Evolutionary conservation across 1,139 yeast species (phyloP), one percentile per base, ranked within the genome.

Genomic region (Geotrichum phurueaensis): DNA sequence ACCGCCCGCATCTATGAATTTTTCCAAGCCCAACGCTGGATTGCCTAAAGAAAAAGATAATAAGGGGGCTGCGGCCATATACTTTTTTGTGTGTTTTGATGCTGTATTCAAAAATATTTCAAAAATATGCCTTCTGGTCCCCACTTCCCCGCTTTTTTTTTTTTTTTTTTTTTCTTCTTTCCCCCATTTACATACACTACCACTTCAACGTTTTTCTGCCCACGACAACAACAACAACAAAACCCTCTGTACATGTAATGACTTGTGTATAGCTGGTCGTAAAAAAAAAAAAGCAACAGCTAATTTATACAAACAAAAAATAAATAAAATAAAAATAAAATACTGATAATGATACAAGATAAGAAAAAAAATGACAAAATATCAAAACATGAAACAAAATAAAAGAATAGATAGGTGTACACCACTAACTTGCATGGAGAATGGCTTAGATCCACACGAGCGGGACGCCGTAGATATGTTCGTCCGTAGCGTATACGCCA

Each of bases 1-100:
- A 90, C 96, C 0, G 85, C 90, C 29, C 85, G 87, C 71, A 88
- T 94, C 58, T 92, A 88, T 73, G 98, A 94, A 71, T 94, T 94
- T 70, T 92, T 94, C 73, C 90, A 88, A 63, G 85, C 85, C 64
- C 96, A 92, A 81, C 88, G 91, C 62, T 94, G 99, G 99, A 76
- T 82, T 29, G 61, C 70, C 12, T 67, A n/a, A 50, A 9, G 15
- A 1, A 18, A 45, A 25, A 13, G n/a, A n/a, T n/a, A n/a, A 23
- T 9, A 6, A 36, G 9, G 22, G 31, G 31, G 9, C n/a, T n/a
- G n/a, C n/a, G n/a, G n/a, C n/a, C n/a, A n/a, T n/a, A n/a, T n/a
- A n/a, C n/a, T 25, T 25, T 25, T 25, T 25, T 25, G 27, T 3
- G 27, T 25, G 27, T 25, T 25, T 25, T 25, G 27, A 25, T 25